Conservation (phyloP, 495 filamentous ascomycete species). For the Xylaria grammica region DNA sequence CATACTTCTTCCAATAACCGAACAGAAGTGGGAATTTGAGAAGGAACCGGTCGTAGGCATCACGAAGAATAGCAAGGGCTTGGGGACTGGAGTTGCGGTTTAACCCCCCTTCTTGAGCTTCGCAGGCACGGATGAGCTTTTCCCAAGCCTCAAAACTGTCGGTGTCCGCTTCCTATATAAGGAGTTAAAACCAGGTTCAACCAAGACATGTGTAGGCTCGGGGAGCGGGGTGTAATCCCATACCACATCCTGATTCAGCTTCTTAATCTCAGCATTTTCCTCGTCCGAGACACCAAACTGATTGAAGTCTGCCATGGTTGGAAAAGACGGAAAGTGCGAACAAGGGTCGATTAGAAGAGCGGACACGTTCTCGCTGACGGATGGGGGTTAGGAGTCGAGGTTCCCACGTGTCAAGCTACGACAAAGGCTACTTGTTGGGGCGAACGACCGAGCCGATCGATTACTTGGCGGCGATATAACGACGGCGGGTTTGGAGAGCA, state of each 20-base stretch:
- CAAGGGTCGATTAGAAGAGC: background rate
- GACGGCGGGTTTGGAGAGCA: background rate
- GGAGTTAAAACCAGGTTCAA: slow-evolving; percentile 13
- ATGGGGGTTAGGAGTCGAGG: background rate
- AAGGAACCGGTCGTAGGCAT: slow-evolving; percentile 89
- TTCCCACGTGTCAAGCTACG: background rate
- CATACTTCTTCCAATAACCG: slow-evolving; percentile 99
- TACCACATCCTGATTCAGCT: slow-evolving; percentile 80
- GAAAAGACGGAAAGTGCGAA: background rate
- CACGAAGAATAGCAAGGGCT: slow-evolving; percentile 82
- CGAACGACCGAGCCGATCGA: background rate
- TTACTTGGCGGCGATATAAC: background rate
- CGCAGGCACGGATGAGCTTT: slow-evolving; percentile 81
- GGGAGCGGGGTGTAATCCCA: slow-evolving; percentile 34
- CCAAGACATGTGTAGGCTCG: slow-evolving; percentile 16
- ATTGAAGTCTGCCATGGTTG: slow-evolving; percentile 50
- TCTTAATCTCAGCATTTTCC: slow-evolving; percentile 83
- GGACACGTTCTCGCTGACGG: background rate
- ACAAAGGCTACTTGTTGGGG: background rate
- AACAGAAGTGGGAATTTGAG: slow-evolving; percentile 95
- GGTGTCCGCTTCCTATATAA: slow-evolving; percentile 67
- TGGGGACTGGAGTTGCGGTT: slow-evolving; percentile 96
- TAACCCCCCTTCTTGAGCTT: slow-evolving; percentile 87
- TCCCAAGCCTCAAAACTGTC: slow-evolving; percentile 97
- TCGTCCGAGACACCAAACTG: slow-evolving; percentile 80